Conservation (phyloP, 75 land plant genomes). For the Chamaecyparis obtusa region DNA sequence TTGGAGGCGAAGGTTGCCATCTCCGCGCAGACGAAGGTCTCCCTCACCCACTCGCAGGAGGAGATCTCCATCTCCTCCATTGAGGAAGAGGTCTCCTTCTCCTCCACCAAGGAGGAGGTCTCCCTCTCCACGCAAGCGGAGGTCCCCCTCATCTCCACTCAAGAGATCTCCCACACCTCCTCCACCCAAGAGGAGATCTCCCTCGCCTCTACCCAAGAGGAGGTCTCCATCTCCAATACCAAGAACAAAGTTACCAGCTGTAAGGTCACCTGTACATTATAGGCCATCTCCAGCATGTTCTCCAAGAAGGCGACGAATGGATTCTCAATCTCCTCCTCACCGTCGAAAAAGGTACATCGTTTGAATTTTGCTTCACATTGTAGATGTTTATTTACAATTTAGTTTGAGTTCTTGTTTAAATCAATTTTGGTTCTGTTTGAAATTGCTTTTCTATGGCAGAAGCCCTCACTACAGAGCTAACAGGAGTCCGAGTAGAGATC, state of each 20-base stretch:
- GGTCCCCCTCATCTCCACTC: constrained; percentile 19
- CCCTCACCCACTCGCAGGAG: constrained; percentile 23
- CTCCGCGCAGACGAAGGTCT: constrained; percentile 24
- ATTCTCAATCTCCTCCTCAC: constrained; percentile 19
- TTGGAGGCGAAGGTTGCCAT: constrained; percentile 26
- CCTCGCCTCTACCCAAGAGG: constrained; percentile 5
- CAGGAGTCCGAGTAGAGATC: constrained; percentile 29
- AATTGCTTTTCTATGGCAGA: constrained; percentile 9
- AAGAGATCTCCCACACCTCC: constrained; percentile 30
- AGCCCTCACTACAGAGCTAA: constrained; percentile 14
- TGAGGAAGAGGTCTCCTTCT: constrained; percentile 20
- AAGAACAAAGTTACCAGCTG: constrained; percentile 13
- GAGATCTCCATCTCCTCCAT: constrained; percentile 29
- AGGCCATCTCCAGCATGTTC: constrained; percentile 30
- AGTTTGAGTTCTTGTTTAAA: not conserved
- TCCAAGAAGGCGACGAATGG: constrained; percentile 19
- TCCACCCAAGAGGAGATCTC: constrained; percentile 9
- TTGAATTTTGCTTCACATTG: not conserved
- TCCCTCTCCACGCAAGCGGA: constrained; percentile 7
- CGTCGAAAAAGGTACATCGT: constrained; percentile 19
- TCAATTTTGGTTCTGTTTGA: not conserved
- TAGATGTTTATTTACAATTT: not conserved
- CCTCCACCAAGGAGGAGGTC: constrained; percentile 28
- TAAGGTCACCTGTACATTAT: constrained; percentile 9
- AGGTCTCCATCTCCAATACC: constrained; percentile 10